Percentiles rank a stretch among this genome's conserved stretches.
These are phyloP conservation scores for Aspergillus fructus DNA, from an alignment of 2,329 filamentous ascomycete species.

Conservation along the genomic window DNA sequence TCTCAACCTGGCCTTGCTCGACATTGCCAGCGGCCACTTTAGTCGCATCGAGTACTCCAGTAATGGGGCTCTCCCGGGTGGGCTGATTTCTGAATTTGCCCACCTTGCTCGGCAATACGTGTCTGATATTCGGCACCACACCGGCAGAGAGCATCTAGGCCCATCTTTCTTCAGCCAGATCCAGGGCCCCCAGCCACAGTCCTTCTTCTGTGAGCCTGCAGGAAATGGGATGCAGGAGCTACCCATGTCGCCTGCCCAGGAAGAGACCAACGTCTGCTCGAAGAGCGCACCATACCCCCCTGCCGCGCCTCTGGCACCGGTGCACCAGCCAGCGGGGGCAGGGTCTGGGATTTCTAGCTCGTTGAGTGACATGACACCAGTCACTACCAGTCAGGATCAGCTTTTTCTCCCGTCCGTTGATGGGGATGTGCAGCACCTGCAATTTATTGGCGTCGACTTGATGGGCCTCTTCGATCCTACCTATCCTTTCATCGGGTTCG, in stretches of 20 bases:
- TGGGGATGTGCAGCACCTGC: background rate
- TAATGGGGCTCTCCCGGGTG: constrained; percentile 37
- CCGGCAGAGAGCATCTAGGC: background rate
- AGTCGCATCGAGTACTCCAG: constrained; percentile 42
- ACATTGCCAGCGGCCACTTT: constrained; percentile 46
- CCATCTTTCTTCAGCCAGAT: background rate
- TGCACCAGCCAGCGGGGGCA: too few relatives aligned
- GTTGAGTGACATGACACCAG: background rate
- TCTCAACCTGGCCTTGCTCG: constrained; percentile 42
- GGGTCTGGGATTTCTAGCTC: background rate
- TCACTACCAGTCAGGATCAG: background rate
- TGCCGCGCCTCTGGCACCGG: too few relatives aligned
- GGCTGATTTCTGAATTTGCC: constrained; percentile 42
- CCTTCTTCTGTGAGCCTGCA: too few relatives aligned
- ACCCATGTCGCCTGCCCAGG: too few relatives aligned
- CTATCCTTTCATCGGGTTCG: background rate
- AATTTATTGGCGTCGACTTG: background rate
- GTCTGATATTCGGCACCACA: constrained; percentile 1
- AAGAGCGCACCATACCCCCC: too few relatives aligned
- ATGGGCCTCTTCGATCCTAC: background rate
- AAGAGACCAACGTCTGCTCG: too few relatives aligned
- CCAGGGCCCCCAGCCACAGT: too few relatives aligned
- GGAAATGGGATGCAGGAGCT: too few relatives aligned
- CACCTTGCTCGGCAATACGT: constrained; percentile 37
- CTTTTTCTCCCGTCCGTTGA: too few relatives aligned